Conservation (phyloP, 1,284 basidiomycete species). For the Tilletia setariae region DNA sequence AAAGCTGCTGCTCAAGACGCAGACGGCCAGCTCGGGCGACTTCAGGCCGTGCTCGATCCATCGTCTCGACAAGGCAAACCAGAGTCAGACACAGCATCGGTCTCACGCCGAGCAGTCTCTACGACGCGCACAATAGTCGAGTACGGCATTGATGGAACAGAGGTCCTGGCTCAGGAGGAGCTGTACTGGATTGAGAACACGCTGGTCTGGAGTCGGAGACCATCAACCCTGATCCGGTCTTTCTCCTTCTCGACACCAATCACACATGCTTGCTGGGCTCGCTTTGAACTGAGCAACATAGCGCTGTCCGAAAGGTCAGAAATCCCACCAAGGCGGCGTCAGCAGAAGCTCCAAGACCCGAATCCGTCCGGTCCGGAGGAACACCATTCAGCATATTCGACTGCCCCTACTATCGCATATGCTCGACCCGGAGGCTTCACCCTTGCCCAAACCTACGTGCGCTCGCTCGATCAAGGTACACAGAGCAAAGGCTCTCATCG, state of each 20-base stretch:
- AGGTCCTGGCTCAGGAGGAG: constrained; percentile 21
- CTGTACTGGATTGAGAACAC: constrained; percentile 31
- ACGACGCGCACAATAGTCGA: not conserved
- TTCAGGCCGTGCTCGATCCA: not conserved
- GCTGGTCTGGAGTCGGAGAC: constrained; percentile 35
- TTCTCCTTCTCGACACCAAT: constrained; percentile 32
- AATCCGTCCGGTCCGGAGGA: not conserved
- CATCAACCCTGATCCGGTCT: constrained; percentile 29
- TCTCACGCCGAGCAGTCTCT: not conserved
- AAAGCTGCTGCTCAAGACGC: not conserved
- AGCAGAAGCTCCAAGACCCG: not conserved
- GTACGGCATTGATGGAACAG: not conserved
- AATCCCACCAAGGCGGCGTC: not conserved
- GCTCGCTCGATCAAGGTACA: constrained; percentile 8
- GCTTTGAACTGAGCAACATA: constrained; percentile 18
- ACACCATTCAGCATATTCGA: not conserved
- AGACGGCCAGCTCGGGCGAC: not conserved
- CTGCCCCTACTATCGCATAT: constrained; percentile 15
- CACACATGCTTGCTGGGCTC: constrained; percentile 41
- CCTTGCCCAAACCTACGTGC: not conserved
- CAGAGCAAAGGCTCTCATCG: constrained; percentile 1
- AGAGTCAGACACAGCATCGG: not conserved
- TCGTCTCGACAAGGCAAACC: not conserved
- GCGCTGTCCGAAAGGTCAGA: not conserved
- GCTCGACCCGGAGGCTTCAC: constrained; percentile 15